Percentiles rank a stretch among this genome's conserved stretches.
Evolutionary conservation across 208 protist genomes (phyloP).

Genomic region (Leishmania martiniquensis): DNA sequence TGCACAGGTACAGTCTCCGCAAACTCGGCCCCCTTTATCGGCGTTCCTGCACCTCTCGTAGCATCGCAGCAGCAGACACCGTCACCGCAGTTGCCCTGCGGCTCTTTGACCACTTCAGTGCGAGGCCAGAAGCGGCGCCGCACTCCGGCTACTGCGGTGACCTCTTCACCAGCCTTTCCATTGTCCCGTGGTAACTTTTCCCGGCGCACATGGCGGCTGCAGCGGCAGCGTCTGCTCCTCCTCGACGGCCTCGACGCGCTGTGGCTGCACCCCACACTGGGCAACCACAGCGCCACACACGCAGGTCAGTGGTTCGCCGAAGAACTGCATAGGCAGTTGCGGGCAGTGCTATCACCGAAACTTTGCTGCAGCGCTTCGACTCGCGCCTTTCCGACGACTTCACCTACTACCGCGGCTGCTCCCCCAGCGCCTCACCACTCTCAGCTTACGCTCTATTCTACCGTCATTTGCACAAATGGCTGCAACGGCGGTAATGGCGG

Average conservation of each 20-base stretch:
- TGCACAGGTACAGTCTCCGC: neutral
- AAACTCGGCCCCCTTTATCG: neutral
- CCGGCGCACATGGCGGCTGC: slow-evolving; percentile 10
- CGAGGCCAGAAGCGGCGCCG: neutral
- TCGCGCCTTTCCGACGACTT: neutral
- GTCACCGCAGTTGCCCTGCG: neutral
- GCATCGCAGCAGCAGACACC: neutral
- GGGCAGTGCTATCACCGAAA: slow-evolving; percentile 26
- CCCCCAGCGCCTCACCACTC: neutral
- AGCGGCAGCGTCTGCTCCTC: slow-evolving; percentile 25
- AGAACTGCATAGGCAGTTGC: slow-evolving; percentile 45
- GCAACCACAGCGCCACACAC: slow-evolving; percentile 34
- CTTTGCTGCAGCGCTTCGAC: neutral
- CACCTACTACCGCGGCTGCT: neutral
- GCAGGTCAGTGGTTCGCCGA: slow-evolving; percentile 35
- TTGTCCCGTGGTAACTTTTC: neutral
- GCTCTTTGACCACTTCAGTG: neutral
- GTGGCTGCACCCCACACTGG: slow-evolving; percentile 28
- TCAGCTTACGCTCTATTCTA: slow-evolving; percentile 5
- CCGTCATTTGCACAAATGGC: slow-evolving; percentile 25
- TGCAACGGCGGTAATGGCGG: slow-evolving; percentile 13
- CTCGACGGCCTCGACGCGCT: slow-evolving; percentile 27
- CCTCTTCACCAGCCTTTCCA: neutral
- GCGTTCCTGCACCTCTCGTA: neutral
- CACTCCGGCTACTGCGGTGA: neutral